Evolutionary conservation across 2,329 filamentous ascomycete species (phyloP), one percentile per base, ranked within the genome.

Genomic region (Nannizziopsis arthrosporioides): DNA sequence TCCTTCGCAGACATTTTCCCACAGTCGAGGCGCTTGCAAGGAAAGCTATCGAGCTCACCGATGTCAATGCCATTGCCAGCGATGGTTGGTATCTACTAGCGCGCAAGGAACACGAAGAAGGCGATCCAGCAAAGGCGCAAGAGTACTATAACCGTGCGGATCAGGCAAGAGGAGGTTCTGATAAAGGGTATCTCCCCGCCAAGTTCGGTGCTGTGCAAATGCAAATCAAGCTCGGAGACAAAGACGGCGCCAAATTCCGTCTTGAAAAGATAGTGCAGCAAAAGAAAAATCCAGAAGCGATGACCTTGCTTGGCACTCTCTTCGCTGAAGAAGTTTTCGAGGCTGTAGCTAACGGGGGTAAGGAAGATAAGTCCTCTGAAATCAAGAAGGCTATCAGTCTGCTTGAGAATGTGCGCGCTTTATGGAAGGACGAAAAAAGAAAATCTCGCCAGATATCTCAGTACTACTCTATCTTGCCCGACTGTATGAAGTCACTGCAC

Each of bases 51-150:
- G 87, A 95, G 60, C 83, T 86, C 59, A 96, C 92, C 2, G 92
- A 98, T 61, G 86, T 96, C 57, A 94, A 94, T 63, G 86, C 89
- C 2, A 87, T 96, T 63, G 90, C 90, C 18, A 94, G 90, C 67
- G 93, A 98, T 62, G 93, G 92, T 32, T 96, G 90, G 89, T 98
- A 95, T 66, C 70, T 96, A 7, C 77, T 96, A 36, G 92, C 88
- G 22, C 77, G 89, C 52, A 95, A 94, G 63, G 86, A 90, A 54
- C 92, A 98, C 62, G 86, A 87, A 56, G 77, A 80, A 50, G 83
- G 84, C 37, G 81, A 95, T 50, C 68, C 78, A 5, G 74, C 82
- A 15, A 82, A 80, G 49, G 90, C 92, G 1, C 79, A 77, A 15
- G 86, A 94, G 59, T 94, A 83, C 65, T 98, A 98, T 66, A 80